These are phyloP conservation scores for Neurospora sp. DNA, from an alignment of 2,329 filamentous ascomycete species.

Conservation along the genomic window DNA sequence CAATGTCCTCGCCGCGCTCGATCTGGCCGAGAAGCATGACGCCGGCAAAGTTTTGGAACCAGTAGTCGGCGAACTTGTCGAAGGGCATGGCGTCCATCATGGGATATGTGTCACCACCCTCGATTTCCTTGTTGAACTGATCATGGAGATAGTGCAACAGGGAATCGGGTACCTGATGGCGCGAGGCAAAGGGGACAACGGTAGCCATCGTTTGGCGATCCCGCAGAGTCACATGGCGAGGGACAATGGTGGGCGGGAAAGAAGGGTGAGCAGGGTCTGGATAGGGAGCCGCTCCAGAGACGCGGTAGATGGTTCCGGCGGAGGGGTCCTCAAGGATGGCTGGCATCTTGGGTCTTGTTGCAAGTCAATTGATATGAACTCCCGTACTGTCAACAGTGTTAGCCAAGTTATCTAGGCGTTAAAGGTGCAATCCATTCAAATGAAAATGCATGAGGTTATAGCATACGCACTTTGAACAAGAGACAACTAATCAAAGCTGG, in stretches of 20 bases:
- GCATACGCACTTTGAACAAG: background rate
- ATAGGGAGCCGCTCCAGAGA: conserved; percentile 56
- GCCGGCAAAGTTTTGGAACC: conserved; percentile 85
- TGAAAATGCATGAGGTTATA: background rate
- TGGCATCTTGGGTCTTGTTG: conserved; percentile 46
- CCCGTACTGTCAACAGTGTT: background rate
- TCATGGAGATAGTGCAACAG: conserved; percentile 70
- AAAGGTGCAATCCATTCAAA: background rate
- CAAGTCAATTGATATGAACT: background rate
- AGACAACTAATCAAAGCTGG: background rate
- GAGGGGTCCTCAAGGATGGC: conserved; percentile 71
- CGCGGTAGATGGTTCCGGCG: conserved; percentile 59
- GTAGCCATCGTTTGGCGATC: conserved; percentile 79
- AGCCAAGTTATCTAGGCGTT: background rate
- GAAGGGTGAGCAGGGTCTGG: conserved; percentile 51
- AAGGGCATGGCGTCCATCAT: conserved; percentile 69
- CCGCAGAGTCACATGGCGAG: conserved; percentile 70
- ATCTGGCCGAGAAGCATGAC: conserved; percentile 79
- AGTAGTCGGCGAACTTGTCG: conserved; percentile 71
- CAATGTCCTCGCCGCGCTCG: conserved; percentile 47
- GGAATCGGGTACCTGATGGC: conserved; percentile 63
- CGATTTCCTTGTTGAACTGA: conserved; percentile 82
- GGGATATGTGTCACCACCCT: conserved; percentile 84
- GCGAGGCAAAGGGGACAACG: conserved; percentile 72
- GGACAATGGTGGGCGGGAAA: conserved; percentile 58